These are phyloP conservation scores for Verticillium tricorpus DNA, from an alignment of 2,329 filamentous ascomycete species.

Conservation along the genomic window DNA sequence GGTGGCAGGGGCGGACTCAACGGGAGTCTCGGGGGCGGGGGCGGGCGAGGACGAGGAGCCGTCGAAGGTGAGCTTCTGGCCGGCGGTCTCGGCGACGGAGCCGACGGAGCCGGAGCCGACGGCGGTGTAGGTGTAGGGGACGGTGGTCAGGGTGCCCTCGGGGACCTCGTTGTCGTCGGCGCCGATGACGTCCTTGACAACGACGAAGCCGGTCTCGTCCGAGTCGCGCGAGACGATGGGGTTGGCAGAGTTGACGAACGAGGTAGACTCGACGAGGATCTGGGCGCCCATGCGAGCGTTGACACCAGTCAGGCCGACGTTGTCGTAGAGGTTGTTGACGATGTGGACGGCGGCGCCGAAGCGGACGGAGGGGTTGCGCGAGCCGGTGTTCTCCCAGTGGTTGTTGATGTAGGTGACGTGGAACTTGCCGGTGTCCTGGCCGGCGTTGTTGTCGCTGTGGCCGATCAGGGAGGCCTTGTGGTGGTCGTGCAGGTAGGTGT, in stretches of 20 bases:
- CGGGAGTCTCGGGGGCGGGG: background rate
- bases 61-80: slow-evolving; percentile 31
- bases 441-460: slow-evolving; percentile 53
- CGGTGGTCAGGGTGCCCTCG: slow-evolving; percentile 44
- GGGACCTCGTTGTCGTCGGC: slow-evolving; percentile 42
- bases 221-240: slow-evolving; percentile 36
- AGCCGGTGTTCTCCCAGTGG: slow-evolving; percentile 61
- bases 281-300: slow-evolving; percentile 55
- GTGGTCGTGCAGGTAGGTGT: slow-evolving; percentile 33
- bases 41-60: background rate
- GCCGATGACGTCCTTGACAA: slow-evolving; percentile 39
- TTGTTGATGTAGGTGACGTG: slow-evolving; percentile 64
- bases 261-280: slow-evolving; percentile 53
- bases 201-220: slow-evolving; percentile 33
- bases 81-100: slow-evolving; percentile 33
- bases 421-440: slow-evolving; percentile 57
- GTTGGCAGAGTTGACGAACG: slow-evolving; percentile 36
- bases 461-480: slow-evolving; percentile 58
- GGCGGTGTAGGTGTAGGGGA: slow-evolving; percentile 43
- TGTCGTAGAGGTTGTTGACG: slow-evolving; percentile 47
- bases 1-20: background rate
- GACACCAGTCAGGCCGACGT: slow-evolving; percentile 39
- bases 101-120: slow-evolving; percentile 42
- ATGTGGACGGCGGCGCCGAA: slow-evolving; percentile 62
- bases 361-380: slow-evolving; percentile 56